These are phyloP conservation scores for Citrullus mucosospermus DNA, from an alignment of 306 rosid genomes.

Conservation along the genomic window DNA sequence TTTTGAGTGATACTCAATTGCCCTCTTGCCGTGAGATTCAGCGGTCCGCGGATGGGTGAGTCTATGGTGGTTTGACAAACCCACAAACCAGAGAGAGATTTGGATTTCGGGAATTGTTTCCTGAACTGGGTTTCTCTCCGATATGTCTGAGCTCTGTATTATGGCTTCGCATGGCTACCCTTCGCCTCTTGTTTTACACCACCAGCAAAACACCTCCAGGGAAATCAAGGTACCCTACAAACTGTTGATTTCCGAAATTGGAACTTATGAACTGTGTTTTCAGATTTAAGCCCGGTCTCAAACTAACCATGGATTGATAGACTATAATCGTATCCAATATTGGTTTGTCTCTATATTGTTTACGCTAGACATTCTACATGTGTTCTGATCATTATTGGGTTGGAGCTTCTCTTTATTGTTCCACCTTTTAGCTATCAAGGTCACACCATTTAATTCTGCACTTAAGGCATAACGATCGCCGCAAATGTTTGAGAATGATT, in stretches of 20 bases:
- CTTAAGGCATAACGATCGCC: background rate
- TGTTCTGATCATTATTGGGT: background rate
- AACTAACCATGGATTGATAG: background rate
- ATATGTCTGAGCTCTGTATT: slow-evolving; percentile 22
- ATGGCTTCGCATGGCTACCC: slow-evolving; percentile 69
- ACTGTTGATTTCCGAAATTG: background rate
- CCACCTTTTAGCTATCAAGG: background rate
- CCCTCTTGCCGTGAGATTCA: background rate
- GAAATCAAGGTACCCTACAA: slow-evolving; percentile 32
- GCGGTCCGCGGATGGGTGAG: slow-evolving; percentile 27
- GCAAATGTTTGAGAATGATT: background rate
- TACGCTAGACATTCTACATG: background rate
- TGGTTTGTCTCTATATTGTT: background rate
- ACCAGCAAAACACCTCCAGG: slow-evolving; percentile 22
- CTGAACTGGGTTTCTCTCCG: slow-evolving; percentile 21
- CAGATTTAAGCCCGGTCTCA: background rate
- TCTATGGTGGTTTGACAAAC: slow-evolving; percentile 16
- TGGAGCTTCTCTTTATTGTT: background rate
- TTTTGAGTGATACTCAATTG: background rate
- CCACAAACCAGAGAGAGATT: slow-evolving; percentile 13
- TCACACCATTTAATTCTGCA: background rate
- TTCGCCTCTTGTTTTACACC: slow-evolving; percentile 40
- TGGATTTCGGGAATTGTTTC: slow-evolving; percentile 13
- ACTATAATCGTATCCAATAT: background rate
- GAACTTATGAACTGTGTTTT: background rate